Evolutionary conservation across 83 land plant genomes (phyloP).

Genomic region (Thuja plicata): DNA sequence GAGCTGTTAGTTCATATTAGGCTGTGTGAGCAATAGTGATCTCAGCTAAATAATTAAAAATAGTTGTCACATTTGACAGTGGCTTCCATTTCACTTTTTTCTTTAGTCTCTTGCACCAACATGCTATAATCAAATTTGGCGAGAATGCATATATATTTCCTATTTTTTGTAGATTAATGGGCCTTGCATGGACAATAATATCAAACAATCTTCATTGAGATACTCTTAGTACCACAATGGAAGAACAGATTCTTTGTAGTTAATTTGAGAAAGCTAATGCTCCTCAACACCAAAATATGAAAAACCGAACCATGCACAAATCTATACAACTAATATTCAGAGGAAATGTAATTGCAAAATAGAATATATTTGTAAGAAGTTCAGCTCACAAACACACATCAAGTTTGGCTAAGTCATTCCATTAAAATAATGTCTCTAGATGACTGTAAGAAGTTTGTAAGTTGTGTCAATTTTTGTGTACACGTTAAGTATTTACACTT

Average conservation of each 20-base stretch:
- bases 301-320: neutral
- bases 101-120: neutral
- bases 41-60: neutral
- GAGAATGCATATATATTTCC: neutral
- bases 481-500: neutral
- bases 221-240: neutral
- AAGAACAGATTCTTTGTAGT: neutral
- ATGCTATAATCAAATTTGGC: neutral
- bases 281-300: neutral
- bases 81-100: neutral
- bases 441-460: neutral
- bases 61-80: neutral
- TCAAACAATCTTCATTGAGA: neutral
- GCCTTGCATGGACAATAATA: neutral
- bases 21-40: too few species aligned
- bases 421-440: neutral
- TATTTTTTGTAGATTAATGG: neutral
- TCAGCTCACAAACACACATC: neutral
- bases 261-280: neutral
- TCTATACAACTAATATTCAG: neutral
- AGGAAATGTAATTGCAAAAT: neutral
- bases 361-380: neutral
- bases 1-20: too few species aligned
- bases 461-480: neutral
- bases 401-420: neutral